These are phyloP conservation scores for Astragalus glycyphyllos DNA, from an alignment of 306 rosid species.

Conservation along the genomic window DNA sequence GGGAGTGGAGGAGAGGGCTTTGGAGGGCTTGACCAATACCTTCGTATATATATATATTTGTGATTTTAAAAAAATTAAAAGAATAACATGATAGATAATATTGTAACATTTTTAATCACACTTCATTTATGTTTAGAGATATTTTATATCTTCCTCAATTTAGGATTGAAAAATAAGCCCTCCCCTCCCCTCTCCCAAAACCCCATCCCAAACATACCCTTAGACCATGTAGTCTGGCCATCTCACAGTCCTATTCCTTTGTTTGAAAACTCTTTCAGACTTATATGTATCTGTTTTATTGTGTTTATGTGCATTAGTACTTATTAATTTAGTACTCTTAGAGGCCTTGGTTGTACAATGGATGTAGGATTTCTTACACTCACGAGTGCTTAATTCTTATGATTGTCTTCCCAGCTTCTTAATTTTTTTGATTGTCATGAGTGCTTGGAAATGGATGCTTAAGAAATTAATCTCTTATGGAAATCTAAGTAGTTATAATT, in stretches of 20 bases:
- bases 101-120: too few species aligned
- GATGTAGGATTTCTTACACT: constrained; percentile 17
- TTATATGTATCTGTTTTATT: not conserved
- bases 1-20: too few species aligned
- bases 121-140: too few species aligned
- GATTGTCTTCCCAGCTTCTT: constrained; percentile 15
- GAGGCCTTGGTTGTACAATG: not conserved
- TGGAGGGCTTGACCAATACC: too few species aligned
- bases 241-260: constrained; percentile 2
- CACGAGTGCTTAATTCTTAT: constrained; percentile 20
- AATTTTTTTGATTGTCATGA: not conserved
- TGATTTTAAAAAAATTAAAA: too few species aligned
- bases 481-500: not conserved
- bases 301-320: constrained; percentile 14
- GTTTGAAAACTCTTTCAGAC: not conserved
- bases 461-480: constrained; percentile 4
- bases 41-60: too few species aligned
- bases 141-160: too few species aligned
- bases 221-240: constrained; percentile 1
- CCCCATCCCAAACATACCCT: too few species aligned
- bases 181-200: too few species aligned
- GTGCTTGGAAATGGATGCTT: not conserved
- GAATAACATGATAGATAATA: too few species aligned
- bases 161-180: too few species aligned
- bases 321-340: not conserved